Percentiles rank a stretch among this genome's conserved stretches.
Evolutionary conservation across 176 grass and related monocot genomes (phyloP).

Genomic region (Luzula sylvatica): DNA sequence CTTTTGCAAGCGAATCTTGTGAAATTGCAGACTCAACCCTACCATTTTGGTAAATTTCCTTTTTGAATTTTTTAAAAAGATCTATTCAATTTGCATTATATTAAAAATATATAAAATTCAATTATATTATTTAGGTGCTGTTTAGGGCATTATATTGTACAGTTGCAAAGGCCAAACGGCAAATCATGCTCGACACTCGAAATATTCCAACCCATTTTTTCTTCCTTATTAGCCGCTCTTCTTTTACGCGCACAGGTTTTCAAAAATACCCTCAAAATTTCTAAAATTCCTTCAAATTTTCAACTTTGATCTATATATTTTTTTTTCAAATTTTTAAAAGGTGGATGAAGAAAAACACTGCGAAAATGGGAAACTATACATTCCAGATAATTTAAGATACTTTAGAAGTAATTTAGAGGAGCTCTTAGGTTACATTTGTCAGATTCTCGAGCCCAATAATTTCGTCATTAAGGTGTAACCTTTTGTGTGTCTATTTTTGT

Average conservation of each 20-base stretch:
- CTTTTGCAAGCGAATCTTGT: slow-evolving; percentile 73
- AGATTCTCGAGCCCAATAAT: slow-evolving; percentile 52
- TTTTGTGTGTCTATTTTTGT: slow-evolving; percentile 13
- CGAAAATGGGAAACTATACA: slow-evolving; percentile 31
- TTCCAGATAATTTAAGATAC: slow-evolving; percentile 60
- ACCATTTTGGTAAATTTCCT: slow-evolving; percentile 66
- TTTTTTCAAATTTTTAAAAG: slow-evolving; percentile 35
- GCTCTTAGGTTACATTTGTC: slow-evolving; percentile 86
- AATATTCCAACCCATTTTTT: slow-evolving; percentile 67
- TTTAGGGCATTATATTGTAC: slow-evolving; percentile 74
- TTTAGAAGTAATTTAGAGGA: slow-evolving; percentile 91
- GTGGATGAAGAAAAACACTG: slow-evolving; percentile 31
- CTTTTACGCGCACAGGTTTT: slow-evolving; percentile 71
- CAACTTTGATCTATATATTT: not conserved
- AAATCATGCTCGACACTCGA: slow-evolving; percentile 47
- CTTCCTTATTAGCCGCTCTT: slow-evolving; percentile 73
- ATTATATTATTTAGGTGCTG: slow-evolving; percentile 55
- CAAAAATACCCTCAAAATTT: slow-evolving; percentile 9
- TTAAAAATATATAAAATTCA: slow-evolving; percentile 21
- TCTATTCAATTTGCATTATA: not conserved
- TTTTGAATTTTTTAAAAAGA: slow-evolving; percentile 18
- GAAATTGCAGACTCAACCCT: slow-evolving; percentile 96
- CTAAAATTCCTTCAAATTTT: slow-evolving; percentile 2
- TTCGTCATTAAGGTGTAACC: slow-evolving; percentile 60
- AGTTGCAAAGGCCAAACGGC: slow-evolving; percentile 34